Conservation (phyloP, 176 grass and related monocot genomes). For the Avena sativa region DNA sequence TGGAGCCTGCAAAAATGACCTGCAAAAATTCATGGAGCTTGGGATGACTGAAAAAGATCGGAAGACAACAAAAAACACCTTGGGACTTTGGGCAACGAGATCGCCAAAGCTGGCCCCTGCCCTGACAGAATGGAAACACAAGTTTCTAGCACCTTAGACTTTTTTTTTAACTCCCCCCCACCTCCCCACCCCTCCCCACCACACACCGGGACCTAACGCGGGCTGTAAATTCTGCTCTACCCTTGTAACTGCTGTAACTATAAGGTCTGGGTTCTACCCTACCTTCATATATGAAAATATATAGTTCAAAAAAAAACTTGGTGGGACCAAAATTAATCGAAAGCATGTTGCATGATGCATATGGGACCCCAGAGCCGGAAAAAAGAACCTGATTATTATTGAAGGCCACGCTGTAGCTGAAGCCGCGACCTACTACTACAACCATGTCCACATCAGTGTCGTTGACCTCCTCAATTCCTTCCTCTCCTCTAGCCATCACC, state of each 20-base stretch:
- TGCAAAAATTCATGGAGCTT: no score
- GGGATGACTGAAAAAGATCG: no score
- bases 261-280: not conserved
- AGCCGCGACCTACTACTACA: constrained; percentile 1
- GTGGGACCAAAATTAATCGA: not conserved
- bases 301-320: not conserved
- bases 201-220: no score
- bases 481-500: not conserved
- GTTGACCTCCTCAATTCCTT: not conserved
- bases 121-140: no score
- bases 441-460: constrained; percentile 12
- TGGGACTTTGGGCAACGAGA: no score
- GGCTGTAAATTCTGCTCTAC: not conserved
- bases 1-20: no score
- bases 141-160: no score
- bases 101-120: no score
- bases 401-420: not conserved
- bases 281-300: not conserved
- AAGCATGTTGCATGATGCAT: not conserved
- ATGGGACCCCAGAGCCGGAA: not conserved
- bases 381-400: not conserved
- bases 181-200: no score
- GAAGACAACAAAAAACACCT: no score
- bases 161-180: no score
- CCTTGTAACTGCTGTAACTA: not conserved